These are phyloP conservation scores for Orbilia oligospora DNA, from an alignment of 2,329 filamentous ascomycete genomes.

Conservation along the genomic window DNA sequence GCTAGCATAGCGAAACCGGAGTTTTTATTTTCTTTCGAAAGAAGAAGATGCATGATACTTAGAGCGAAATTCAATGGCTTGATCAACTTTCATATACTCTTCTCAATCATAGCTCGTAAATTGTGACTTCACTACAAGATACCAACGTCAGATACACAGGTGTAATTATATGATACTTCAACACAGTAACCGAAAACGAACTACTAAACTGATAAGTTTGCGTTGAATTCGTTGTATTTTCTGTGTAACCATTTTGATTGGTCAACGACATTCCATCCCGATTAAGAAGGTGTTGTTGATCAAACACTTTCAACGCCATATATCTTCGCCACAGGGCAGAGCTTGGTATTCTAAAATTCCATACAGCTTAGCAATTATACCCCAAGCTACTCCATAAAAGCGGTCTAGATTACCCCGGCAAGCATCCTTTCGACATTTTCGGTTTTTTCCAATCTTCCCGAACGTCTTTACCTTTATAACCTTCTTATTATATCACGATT, in stretches of 20 bases:
- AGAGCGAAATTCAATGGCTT: constrained; percentile 17
- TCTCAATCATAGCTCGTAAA: background rate
- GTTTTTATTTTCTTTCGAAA: constrained; percentile 1
- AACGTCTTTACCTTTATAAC: background rate
- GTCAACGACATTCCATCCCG: background rate
- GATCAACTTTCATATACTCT: background rate
- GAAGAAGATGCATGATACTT: background rate
- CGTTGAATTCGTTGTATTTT: constrained; percentile 12
- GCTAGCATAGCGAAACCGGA: constrained; percentile 28
- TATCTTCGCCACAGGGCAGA: background rate
- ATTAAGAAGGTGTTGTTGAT: background rate
- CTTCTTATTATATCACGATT: background rate
- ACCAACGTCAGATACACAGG: no score
- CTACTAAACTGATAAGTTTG: background rate
- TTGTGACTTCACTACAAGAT: no score
- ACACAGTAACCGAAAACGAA: no score
- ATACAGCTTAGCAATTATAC: constrained; percentile 1
- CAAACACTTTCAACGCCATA: constrained; percentile 13
- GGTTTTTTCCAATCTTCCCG: background rate
- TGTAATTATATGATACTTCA: no score
- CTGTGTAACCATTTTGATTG: constrained; percentile 2
- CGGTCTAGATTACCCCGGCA: background rate
- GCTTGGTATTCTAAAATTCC: background rate
- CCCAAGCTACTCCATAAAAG: background rate
- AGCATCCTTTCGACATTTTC: background rate